Evolutionary conservation across 345 rosid species (phyloP).

Genomic region (Streptanthus diversifolius): DNA sequence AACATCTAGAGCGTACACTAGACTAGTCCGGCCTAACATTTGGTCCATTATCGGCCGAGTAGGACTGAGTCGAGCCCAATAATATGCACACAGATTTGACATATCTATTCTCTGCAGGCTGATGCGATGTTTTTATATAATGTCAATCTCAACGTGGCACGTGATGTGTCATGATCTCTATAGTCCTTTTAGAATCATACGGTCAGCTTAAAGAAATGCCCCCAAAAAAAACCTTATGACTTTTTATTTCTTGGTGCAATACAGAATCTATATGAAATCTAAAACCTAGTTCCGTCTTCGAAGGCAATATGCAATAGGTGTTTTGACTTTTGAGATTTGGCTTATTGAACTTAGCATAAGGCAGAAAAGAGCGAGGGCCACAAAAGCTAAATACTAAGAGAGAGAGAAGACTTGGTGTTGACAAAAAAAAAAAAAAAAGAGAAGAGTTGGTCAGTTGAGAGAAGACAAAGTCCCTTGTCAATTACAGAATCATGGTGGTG

Average conservation of each 20-base stretch:
- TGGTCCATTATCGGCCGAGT: slow-evolving; percentile 6
- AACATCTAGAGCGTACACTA: background rate
- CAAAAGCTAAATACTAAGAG: background rate
- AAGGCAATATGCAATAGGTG: background rate
- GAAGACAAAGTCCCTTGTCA: slow-evolving; percentile 1
- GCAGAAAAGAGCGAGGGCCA: background rate
- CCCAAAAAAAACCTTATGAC: background rate
- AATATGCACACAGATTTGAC: slow-evolving; percentile 19
- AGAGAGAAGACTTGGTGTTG: slow-evolving; percentile 10
- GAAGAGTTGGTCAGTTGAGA: slow-evolving; percentile 6
- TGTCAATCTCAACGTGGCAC: slow-evolving; percentile 4
- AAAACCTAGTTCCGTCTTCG: background rate
- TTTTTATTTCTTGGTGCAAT: background rate
- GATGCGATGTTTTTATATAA: slow-evolving; percentile 19
- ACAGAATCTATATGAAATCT: background rate
- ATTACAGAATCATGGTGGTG: slow-evolving; percentile 26
- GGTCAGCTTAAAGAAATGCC: background rate
- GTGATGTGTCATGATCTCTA: slow-evolving; percentile 1
- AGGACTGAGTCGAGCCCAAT: slow-evolving; percentile 1
- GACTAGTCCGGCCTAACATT: slow-evolving; percentile 4
- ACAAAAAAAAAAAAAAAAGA: too few species aligned
- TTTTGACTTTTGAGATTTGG: slow-evolving; percentile 14
- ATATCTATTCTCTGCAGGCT: slow-evolving; percentile 9
- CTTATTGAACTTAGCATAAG: background rate
- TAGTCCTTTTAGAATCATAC: background rate